A percentile compares a stretch with the other conserved stretches of the same genome.
These are phyloP conservation scores for Phytophthora crassamura DNA, from an alignment of 352 stramenopile genomes.

Conservation along the genomic window DNA sequence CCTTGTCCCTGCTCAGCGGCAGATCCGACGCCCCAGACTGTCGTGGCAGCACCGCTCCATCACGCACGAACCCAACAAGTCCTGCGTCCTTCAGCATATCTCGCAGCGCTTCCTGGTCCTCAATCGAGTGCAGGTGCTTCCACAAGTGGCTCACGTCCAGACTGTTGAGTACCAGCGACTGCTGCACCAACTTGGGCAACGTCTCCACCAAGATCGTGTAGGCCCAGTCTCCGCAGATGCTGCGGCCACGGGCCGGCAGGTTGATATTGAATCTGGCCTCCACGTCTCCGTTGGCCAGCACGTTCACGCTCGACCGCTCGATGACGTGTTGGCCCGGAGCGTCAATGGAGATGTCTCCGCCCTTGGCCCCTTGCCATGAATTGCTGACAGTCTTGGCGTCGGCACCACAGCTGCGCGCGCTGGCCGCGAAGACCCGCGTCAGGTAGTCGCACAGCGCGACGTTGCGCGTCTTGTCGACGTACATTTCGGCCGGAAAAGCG, in stretches of 20 bases:
- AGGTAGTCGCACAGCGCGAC: constrained; percentile 93
- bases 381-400: constrained; percentile 71
- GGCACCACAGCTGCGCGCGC: constrained; percentile 53
- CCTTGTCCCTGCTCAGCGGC: constrained; percentile 48
- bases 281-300: constrained; percentile 83
- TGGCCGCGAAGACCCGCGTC: constrained; percentile 83
- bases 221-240: constrained; percentile 94
- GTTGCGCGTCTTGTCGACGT: constrained; percentile 79
- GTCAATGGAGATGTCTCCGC: constrained; percentile 96
- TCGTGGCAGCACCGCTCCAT: constrained; percentile 94
- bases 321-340: constrained; percentile 94
- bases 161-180: constrained; percentile 78
- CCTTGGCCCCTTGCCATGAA: constrained; percentile 91
- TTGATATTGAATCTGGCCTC: constrained; percentile 96
- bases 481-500: constrained; percentile 83
- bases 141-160: constrained; percentile 76
- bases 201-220: constrained; percentile 92
- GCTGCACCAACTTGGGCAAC: constrained; percentile 86
- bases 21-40: constrained; percentile 73
- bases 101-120: constrained; percentile 94
- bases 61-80: constrained; percentile 93
- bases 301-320: constrained; percentile 90
- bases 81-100: constrained; percentile 77
- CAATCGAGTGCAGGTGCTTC: constrained; percentile 90
- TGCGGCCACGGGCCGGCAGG: constrained; percentile 93